Percentiles rank a stretch among this genome's conserved stretches.
Evolutionary conservation across 345 rosid species (phyloP).

Genomic region (Eucalyptus lansdowneana): DNA sequence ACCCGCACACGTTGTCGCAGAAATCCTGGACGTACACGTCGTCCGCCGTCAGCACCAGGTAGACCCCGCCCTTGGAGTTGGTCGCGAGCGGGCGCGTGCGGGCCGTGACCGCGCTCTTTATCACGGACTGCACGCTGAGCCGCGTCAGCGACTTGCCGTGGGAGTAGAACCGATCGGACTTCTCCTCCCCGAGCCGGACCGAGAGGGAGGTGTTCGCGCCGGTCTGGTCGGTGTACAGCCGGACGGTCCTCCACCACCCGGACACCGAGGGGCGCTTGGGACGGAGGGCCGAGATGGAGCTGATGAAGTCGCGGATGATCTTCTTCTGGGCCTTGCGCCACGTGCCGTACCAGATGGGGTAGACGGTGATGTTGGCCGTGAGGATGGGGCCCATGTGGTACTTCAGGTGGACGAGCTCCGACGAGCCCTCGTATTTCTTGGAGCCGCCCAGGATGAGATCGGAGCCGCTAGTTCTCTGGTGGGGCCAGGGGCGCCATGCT

Average conservation of each 20-base stretch:
- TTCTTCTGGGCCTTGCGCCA: constrained; percentile 81
- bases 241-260: constrained; percentile 96
- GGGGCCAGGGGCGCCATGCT: constrained; percentile 83
- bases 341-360: constrained; percentile 88
- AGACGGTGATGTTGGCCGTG: constrained; percentile 74
- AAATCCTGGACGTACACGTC: constrained; percentile 96
- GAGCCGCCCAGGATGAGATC: constrained; percentile 37
- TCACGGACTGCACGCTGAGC: constrained; percentile 75
- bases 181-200: constrained; percentile 60
- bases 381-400: constrained; percentile 98
- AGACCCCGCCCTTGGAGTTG: constrained; percentile 63
- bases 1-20: constrained; percentile 90
- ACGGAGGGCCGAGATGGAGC: constrained; percentile 56
- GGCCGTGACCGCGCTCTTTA: constrained; percentile 65
- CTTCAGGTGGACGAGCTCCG: constrained; percentile 73
- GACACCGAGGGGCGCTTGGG: constrained; percentile 61
- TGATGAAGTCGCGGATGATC: constrained; percentile 80
- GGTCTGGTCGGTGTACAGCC: constrained; percentile 88
- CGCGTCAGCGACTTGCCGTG: constrained; percentile 85
- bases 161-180: constrained; percentile 85
- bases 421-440: constrained; percentile 91
- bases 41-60: constrained; percentile 68
- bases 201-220: constrained; percentile 52
- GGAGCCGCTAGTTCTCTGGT: constrained; percentile 29
- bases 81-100: constrained; percentile 56